Base-by-base conservation (phyloP, 2,329 filamentous ascomycete species). In the Volutella citrinella region DNA sequence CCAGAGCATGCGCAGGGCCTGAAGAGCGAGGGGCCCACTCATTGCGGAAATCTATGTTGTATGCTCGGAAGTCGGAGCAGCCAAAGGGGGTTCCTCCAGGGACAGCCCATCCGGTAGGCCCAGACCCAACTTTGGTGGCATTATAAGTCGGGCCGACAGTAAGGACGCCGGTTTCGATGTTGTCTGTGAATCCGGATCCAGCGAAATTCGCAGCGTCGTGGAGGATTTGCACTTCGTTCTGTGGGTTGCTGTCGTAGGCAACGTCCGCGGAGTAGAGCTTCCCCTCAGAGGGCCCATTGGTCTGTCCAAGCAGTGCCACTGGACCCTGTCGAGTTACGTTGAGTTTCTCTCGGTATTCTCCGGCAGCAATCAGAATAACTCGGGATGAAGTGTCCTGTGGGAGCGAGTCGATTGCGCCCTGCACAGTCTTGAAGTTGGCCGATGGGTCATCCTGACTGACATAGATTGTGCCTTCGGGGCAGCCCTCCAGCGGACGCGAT, bases 41-140 rank as follows among this genome's bases (percentile, higher is more conserved):
- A 46, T 85, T 85, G 14, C 72, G 64, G 43, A 84, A 78, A 49
- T 85, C 74, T 23, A 85, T 62, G 48, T 84, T 84, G 56, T 85
- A 84, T 0, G 71, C 76, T 8, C 79, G 66, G 55, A 85, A 84
- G 51, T 84, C 71, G 1, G 46, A 54, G 49, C 74, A 80, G 4
- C 81, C 81, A 41, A 83, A 82, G 0, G 79, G 78, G 0, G 80
- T 84, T 28, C 65, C 70, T 0, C 57, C 65, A 0, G 79, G 76
- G 0, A 85, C 78, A 0, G 76, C 58, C 46, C 72, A 79, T 0
- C 81, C 81, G 0, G 76, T 80, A 0, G 80, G 69, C 0, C 81
- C 81, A 5, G 69, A 63, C 5, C 81, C 80, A 0, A 79, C 83
- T 15, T 79, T 58, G 10, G 74, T 78, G 8, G 79, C 69, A 44